These are phyloP conservation scores for Lentinula raphanica DNA, from an alignment of 768 basidiomycete genomes.

Conservation along the genomic window DNA sequence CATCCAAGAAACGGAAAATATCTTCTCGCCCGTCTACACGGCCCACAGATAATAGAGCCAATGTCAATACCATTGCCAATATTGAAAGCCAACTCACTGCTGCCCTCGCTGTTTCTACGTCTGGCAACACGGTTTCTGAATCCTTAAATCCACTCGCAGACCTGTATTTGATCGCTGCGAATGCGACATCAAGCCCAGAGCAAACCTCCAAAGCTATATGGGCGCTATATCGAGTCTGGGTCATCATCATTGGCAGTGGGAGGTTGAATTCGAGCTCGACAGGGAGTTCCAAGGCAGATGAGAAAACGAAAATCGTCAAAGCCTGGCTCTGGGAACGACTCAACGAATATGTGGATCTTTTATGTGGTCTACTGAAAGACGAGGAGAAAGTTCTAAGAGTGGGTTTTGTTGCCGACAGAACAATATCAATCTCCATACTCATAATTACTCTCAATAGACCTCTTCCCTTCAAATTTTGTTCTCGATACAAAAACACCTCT, in stretches of 20 bases:
- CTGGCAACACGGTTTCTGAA: slow-evolving; percentile 29
- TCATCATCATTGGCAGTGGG: slow-evolving; percentile 52
- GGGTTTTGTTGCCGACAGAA: slow-evolving; percentile 24
- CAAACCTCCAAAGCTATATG: slow-evolving; percentile 73
- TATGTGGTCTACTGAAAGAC: slow-evolving; percentile 69
- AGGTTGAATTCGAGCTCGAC: slow-evolving; percentile 38
- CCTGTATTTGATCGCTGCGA: slow-evolving; percentile 55
- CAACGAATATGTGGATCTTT: slow-evolving; percentile 61
- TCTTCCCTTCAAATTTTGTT: slow-evolving; percentile 73
- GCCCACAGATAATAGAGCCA: too few relatives aligned
- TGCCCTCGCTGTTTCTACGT: slow-evolving; percentile 30
- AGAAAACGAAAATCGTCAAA: slow-evolving; percentile 57
- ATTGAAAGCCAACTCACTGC: slow-evolving; percentile 54
- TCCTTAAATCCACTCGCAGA: slow-evolving; percentile 79
- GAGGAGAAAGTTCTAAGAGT: slow-evolving; percentile 74
- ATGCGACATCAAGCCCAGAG: slow-evolving; percentile 26
- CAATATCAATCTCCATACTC: not conserved
- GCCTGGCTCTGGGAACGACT: slow-evolving; percentile 79
- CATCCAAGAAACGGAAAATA: slow-evolving; percentile 1
- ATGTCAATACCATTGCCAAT: not conserved
- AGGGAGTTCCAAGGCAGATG: slow-evolving; percentile 31
- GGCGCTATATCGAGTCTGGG: slow-evolving; percentile 76
- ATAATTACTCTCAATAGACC: slow-evolving; percentile 34
- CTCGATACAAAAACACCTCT: slow-evolving; percentile 72
- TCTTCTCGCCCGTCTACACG: not conserved